Evolutionary conservation across 345 rosid species (phyloP), one percentile per base, ranked within the genome.

Genomic region (Heritiera fomes): DNA sequence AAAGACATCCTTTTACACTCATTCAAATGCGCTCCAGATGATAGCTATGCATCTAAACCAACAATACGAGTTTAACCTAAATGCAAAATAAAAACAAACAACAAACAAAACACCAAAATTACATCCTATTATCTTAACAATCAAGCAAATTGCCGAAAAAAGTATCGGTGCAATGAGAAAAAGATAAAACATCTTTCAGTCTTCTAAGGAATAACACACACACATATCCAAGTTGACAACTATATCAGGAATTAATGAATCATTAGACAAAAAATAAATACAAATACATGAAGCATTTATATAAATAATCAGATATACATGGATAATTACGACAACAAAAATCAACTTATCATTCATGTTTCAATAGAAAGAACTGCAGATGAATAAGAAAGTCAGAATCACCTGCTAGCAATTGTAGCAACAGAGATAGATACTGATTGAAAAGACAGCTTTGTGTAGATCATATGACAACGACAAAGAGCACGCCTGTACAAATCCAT

Each of bases 401-500:
- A 38, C 53, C 52, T 40, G 53, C 38, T 55, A 71, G 60, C 61
- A 1, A 52, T 32, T 17, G 75, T 46, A 14, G 17, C 63, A 38
- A 58, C 6, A n/a, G 10, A 58, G 17, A 56, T n/a, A 41, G 12
- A 63, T 5, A 23, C 32, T 8, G 38, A 34, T 40, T 58, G 46
- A 46, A 45, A 64, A 53, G 28, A 28, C 47, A 18, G 32, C 20
- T 14, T 62, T 81, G 67, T 53, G 34, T 73, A 79, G 11, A 77
- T 58, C 66, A 43, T n/a, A 71, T 85, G 88, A 87, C 88, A 80
- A 84, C 67, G 83, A 79, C 0, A 82, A 70, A 70, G 75, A 88
- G 87, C 90, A 86, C 83, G 71, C 88, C 69, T 28, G 87, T 80
- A 58, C 56, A 73, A 83, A 84, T 73, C 78, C 87, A 85, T 80